These are phyloP conservation scores for Thozetella sp. DNA, from an alignment of 495 filamentous ascomycete genomes.

Conservation along the genomic window DNA sequence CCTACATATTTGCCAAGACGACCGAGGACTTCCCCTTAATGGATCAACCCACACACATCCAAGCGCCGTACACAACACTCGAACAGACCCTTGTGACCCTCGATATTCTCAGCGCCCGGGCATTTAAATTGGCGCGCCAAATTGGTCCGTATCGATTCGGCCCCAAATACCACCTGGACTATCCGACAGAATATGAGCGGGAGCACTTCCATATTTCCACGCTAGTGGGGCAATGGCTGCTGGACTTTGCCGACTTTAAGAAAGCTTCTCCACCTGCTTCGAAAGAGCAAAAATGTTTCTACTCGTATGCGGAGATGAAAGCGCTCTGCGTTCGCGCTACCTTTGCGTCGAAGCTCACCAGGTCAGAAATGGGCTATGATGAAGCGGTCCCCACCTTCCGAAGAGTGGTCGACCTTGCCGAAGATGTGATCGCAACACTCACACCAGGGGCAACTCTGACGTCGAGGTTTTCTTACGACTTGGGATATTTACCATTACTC, in stretches of 20 bases:
- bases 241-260: conserved; percentile 14
- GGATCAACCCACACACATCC: neutral
- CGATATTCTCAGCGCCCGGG: conserved; percentile 16
- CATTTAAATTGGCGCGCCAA: conserved; percentile 11
- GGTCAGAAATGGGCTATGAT: conserved; percentile 17
- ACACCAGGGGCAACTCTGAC: conserved; percentile 13
- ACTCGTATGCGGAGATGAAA: conserved; percentile 9
- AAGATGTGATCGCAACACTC: neutral
- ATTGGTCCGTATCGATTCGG: conserved; percentile 21
- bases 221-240: conserved; percentile 13
- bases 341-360: conserved; percentile 11
- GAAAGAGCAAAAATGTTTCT: neutral
- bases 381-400: conserved; percentile 12
- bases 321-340: conserved; percentile 7
- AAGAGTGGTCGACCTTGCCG: conserved; percentile 5
- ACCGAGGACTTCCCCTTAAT: conserved; percentile 13
- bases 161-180: neutral
- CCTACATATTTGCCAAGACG: conserved; percentile 22
- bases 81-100: conserved; percentile 13
- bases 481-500: conserved; percentile 34
- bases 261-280: neutral
- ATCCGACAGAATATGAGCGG: neutral
- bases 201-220: neutral
- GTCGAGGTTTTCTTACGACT: conserved; percentile 38
- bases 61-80: conserved; percentile 11